Conservation (phyloP, 495 filamentous ascomycete genomes). For the Penicillium ucsense region DNA sequence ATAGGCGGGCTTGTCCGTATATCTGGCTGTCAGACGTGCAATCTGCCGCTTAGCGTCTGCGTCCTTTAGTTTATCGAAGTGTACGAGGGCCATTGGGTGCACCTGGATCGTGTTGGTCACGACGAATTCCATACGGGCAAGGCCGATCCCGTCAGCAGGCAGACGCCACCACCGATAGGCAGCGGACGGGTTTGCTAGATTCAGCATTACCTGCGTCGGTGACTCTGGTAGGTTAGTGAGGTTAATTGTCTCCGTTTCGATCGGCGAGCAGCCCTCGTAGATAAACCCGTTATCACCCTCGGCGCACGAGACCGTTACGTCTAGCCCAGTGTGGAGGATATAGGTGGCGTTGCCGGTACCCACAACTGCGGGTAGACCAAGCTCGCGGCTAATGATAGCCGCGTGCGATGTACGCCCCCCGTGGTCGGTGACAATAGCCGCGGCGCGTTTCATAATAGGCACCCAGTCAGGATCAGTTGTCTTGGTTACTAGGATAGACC, state of each 20-base stretch:
- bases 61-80: conserved; percentile 20
- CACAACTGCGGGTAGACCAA: conserved; percentile 25
- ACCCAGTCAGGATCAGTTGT: conserved; percentile 31
- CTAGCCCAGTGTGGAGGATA: conserved; percentile 25
- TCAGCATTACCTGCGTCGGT: conserved; percentile 17
- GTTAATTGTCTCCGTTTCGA: conserved; percentile 17
- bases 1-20: conserved; percentile 23
- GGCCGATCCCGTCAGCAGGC: conserved; percentile 9
- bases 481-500: conserved; percentile 21
- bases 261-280: conserved; percentile 21
- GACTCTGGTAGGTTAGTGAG: conserved; percentile 6
- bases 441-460: conserved; percentile 27
- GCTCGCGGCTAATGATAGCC: conserved; percentile 31
- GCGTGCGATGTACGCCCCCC: conserved; percentile 31
- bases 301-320: conserved; percentile 30
- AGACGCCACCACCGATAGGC: conserved; percentile 22
- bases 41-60: conserved; percentile 16
- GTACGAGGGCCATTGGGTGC: conserved; percentile 25
- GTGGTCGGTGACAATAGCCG: conserved; percentile 28
- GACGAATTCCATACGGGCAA: conserved; percentile 16
- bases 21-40: conserved; percentile 16
- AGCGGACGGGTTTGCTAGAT: conserved; percentile 22
- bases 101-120: conserved; percentile 10
- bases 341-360: conserved; percentile 23
- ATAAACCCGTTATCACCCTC: conserved; percentile 27